Evolutionary conservation across 768 basidiomycete genomes (phyloP), one percentile per base, ranked within the genome.

Genomic region (Pisolithus microcarpus): DNA sequence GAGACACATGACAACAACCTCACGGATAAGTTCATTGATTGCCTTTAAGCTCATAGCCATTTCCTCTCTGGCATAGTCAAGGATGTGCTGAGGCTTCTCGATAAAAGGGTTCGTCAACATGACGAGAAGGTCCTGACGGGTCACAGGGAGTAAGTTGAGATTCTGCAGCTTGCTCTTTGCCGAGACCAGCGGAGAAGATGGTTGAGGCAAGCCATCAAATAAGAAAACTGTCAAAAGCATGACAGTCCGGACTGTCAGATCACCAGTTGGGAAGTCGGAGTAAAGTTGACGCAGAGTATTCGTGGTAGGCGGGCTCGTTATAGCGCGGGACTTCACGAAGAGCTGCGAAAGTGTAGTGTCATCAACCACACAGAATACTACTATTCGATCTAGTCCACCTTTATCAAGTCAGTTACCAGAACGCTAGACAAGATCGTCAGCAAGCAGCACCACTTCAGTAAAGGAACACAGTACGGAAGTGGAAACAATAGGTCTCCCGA

Each of bases 221-320:
- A 81, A 70, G 65, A 84, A 87, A 18, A 84, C 71, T 15, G 80
- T 78, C 50, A 88, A 72, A n/a, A 91, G 74, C 67, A 93, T 80
- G 49, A 85, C 85, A 19, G 82, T 74, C 38, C 86, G 82, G 55
- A 81, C 83, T 43, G 71, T 71, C 19, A 75, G 73, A 59, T 86
- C 77, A 7, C 71, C 57, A 39, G 77, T 80, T 19, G 84, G 82
- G 61, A 85, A 88, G 60, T 89, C 87, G 43, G 69, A 64, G 62
- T 77, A 83, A 40, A 90, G 74, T 48, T 79, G 75, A 23, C 80
- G 76, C 37, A 90, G 72, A 31, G 75, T 75, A 58, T 74, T 73
- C 48, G 72, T 73, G 18, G 76, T 79, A 48, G 69, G 63, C 19
- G 65, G 45, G 24, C 67, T 72, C 21, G 78, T 79, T 52, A 89